These are phyloP conservation scores for Begonia peltatifolia DNA, from an alignment of 306 rosid species.

Conservation along the genomic window DNA sequence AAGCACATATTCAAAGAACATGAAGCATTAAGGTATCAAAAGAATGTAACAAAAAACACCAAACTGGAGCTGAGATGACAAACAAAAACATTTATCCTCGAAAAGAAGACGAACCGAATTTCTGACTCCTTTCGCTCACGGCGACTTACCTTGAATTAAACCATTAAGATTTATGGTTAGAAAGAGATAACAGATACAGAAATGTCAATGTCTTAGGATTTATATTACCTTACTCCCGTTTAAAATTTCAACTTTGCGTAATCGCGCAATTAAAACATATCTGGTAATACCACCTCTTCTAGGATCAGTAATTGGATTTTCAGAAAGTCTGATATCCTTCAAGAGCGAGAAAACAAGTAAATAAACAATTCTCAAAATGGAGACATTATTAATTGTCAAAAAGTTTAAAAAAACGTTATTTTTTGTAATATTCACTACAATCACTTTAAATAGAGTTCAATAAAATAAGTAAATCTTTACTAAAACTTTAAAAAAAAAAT, in stretches of 20 bases:
- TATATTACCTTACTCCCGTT: slow-evolving; percentile 83
- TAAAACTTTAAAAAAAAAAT: not conserved
- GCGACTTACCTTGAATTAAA: slow-evolving; percentile 34
- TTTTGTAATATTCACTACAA: too few species aligned
- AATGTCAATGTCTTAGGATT: slow-evolving; percentile 8
- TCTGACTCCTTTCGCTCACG: slow-evolving; percentile 97
- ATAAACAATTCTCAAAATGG: too few species aligned
- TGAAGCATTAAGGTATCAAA: too few species aligned
- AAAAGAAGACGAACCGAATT: slow-evolving; percentile 41
- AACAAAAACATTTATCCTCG: not conserved
- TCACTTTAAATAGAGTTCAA: not conserved
- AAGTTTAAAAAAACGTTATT: too few species aligned
- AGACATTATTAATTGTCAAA: too few species aligned
- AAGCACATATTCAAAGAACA: too few species aligned
- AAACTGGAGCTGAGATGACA: too few species aligned
- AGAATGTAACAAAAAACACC: too few species aligned
- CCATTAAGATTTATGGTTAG: too few species aligned
- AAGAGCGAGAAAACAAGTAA: slow-evolving; percentile 12
- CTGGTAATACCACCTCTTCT: slow-evolving; percentile 62
- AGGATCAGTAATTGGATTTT: slow-evolving; percentile 70
- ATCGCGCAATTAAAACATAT: slow-evolving; percentile 65
- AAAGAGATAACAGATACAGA: not conserved
- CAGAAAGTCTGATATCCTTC: slow-evolving; percentile 84
- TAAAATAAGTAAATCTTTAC: not conserved
- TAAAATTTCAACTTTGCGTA: slow-evolving; percentile 53